These are phyloP conservation scores for Pythium apleroticum DNA, from an alignment of 352 stramenopile genomes.

Conservation along the genomic window DNA sequence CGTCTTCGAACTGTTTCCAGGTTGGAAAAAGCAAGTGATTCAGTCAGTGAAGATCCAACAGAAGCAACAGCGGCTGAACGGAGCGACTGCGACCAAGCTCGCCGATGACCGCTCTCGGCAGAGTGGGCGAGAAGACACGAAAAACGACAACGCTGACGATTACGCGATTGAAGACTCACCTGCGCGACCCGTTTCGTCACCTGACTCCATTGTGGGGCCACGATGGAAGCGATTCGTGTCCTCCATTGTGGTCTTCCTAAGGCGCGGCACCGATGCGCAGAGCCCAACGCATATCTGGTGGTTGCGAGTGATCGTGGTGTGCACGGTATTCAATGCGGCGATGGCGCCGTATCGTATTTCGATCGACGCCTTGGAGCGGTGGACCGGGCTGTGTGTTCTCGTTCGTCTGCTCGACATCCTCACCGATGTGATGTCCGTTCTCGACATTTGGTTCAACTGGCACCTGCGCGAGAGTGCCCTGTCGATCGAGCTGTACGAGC, in stretches of 20 bases:
- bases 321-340: constrained; percentile 43
- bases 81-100: not conserved
- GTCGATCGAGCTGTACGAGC: constrained; percentile 57
- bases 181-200: not conserved
- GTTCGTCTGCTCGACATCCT: constrained; percentile 39
- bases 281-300: constrained; percentile 42
- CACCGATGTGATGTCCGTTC: constrained; percentile 38
- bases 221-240: not conserved
- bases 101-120: not conserved
- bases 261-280: constrained; percentile 36
- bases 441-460: constrained; percentile 63
- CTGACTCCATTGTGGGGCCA: not conserved
- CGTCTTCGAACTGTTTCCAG: constrained; percentile 48
- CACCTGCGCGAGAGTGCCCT: constrained; percentile 39
- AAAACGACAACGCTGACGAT: constrained; percentile 9
- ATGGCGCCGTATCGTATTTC: constrained; percentile 54
- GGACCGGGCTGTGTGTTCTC: constrained; percentile 26
- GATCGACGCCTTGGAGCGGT: constrained; percentile 41
- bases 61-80: constrained; percentile 35
- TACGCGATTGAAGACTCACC: too few species aligned
- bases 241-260: not conserved
- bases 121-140: constrained; percentile 5
- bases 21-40: constrained; percentile 53
- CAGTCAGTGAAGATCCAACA: constrained; percentile 49
- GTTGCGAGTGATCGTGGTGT: constrained; percentile 36